Conservation (phyloP, 768 basidiomycete species). For the Tephrocybe sp. region DNA sequence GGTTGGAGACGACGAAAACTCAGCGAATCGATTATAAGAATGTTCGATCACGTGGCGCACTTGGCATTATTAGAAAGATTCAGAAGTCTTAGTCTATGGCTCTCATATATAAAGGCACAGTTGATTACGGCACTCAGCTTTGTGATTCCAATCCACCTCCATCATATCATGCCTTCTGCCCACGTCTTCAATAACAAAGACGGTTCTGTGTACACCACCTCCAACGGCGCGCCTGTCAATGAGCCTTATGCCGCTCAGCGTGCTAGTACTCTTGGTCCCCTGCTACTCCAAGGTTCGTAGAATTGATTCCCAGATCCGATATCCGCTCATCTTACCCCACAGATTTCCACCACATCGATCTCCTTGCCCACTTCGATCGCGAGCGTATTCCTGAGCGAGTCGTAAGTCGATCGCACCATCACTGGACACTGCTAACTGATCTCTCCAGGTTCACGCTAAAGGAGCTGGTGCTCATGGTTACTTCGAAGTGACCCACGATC, state of each 20-base stretch:
- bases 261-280: constrained; percentile 74
- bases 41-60: constrained; percentile 10
- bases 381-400: constrained; percentile 97
- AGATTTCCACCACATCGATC: constrained; percentile 90
- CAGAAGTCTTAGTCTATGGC: background rate
- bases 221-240: constrained; percentile 74
- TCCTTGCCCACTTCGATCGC: constrained; percentile 89
- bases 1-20: no score
- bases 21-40: no score
- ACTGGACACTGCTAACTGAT: constrained; percentile 25
- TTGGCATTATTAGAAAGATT: background rate
- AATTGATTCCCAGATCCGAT: background rate
- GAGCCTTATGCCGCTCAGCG: constrained; percentile 82
- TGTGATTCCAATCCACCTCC: constrained; percentile 16
- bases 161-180: constrained; percentile 66
- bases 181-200: constrained; percentile 56
- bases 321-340: background rate
- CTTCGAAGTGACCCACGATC: constrained; percentile 86
- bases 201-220: constrained; percentile 77
- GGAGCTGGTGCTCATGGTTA: constrained; percentile 92
- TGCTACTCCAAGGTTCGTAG: constrained; percentile 77
- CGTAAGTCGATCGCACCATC: constrained; percentile 43
- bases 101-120: constrained; percentile 11
- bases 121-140: constrained; percentile 5
- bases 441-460: constrained; percentile 79